Evolutionary conservation across 495 filamentous ascomycete genomes (phyloP).

Genomic region (Xylaria venustula): DNA sequence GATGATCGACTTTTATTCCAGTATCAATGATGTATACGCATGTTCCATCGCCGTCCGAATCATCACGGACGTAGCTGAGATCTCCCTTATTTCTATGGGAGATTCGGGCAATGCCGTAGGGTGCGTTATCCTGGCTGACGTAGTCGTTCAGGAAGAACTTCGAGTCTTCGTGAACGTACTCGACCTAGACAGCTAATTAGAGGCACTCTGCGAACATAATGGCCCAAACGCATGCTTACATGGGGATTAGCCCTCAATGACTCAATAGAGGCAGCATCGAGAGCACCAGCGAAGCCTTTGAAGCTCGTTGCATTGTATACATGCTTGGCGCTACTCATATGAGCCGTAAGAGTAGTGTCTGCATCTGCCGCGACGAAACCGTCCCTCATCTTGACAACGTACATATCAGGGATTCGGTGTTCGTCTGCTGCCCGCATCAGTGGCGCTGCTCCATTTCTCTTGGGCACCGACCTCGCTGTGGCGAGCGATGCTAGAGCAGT

Average conservation of each 20-base stretch:
- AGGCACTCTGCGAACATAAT: neutral
- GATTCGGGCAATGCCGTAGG: constrained; percentile 56
- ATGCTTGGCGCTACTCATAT: neutral
- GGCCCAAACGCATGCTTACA: neutral
- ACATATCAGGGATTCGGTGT: neutral
- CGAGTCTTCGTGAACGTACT: constrained; percentile 1
- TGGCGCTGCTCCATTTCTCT: neutral
- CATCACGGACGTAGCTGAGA: constrained; percentile 54
- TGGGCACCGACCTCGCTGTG: constrained; percentile 2
- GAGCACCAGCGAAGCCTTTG: neutral
- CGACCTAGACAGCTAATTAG: neutral
- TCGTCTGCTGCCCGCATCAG: neutral
- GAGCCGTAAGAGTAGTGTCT: neutral
- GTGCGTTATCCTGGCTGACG: constrained; percentile 38
- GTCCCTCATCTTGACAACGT: constrained; percentile 4
- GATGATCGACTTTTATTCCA: constrained; percentile 48
- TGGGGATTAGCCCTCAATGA: neutral
- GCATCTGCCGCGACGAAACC: neutral
- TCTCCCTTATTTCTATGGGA: constrained; percentile 43
- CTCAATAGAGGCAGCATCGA: neutral
- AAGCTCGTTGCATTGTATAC: neutral
- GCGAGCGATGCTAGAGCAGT: neutral
- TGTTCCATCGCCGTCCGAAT: constrained; percentile 45
- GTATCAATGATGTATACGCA: constrained; percentile 55
- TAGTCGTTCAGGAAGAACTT: neutral